These are phyloP conservation scores for Erucastrum elatum DNA, from an alignment of 345 rosid genomes.

Conservation along the genomic window DNA sequence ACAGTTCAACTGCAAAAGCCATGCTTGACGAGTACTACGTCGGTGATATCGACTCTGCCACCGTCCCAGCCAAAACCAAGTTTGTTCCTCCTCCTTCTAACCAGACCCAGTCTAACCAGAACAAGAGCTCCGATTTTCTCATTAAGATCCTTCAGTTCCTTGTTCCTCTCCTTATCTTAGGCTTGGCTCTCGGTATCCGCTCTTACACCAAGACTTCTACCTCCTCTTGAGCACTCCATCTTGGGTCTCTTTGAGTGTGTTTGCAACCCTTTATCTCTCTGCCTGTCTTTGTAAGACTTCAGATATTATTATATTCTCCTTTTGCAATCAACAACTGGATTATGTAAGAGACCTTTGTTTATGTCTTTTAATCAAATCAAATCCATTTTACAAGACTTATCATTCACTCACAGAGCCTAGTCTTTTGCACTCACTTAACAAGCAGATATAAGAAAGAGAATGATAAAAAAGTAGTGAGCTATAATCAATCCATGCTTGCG, in stretches of 20 bases:
- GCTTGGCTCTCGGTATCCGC: constrained; percentile 83
- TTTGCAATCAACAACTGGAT: constrained; percentile 10
- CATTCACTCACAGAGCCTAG: constrained; percentile 5
- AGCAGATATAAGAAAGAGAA: constrained; percentile 5
- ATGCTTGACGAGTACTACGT: constrained; percentile 83
- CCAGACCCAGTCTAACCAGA: constrained; percentile 72
- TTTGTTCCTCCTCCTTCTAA: constrained; percentile 55
- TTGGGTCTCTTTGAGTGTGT: background rate
- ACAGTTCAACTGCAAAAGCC: constrained; percentile 73
- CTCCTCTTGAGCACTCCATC: constrained; percentile 36
- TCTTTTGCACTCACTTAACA: constrained; percentile 36
- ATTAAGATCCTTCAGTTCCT: constrained; percentile 83
- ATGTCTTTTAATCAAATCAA: constrained; percentile 43
- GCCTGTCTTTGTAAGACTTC: constrained; percentile 30
- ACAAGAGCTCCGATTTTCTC: constrained; percentile 69
- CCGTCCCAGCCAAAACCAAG: constrained; percentile 55
- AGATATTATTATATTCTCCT: constrained; percentile 12
- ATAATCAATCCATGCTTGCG: constrained; percentile 65
- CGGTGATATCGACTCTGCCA: constrained; percentile 67
- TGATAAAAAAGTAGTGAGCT: background rate
- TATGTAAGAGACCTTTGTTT: constrained; percentile 20
- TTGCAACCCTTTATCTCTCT: constrained; percentile 10
- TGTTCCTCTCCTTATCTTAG: constrained; percentile 88
- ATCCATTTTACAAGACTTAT: constrained; percentile 46
- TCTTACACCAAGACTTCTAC: constrained; percentile 58